Percentiles rank a stretch among this genome's conserved stretches.
Conservation (phyloP, 306 rosid species). For the Vigna radiata region DNA sequence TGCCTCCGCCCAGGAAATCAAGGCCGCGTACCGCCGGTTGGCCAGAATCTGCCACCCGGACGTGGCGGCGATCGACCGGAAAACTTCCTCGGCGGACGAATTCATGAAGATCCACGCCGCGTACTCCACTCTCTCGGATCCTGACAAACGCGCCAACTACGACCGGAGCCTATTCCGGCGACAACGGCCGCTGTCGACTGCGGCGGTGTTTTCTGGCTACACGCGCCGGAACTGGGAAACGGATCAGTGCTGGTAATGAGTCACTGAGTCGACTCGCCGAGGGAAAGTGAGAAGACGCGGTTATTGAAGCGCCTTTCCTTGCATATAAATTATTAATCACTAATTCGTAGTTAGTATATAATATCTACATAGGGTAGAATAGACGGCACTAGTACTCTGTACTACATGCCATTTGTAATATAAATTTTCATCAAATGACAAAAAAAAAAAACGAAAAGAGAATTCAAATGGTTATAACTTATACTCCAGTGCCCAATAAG, state of each 20-base stretch:
- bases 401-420: background rate
- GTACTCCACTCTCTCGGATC: conserved; percentile 87
- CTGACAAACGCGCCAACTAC: conserved; percentile 83
- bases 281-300: conserved; percentile 31
- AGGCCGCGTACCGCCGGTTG: conserved; percentile 77
- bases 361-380: conserved; percentile 35
- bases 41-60: conserved; percentile 91
- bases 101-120: conserved; percentile 85
- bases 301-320: conserved; percentile 45
- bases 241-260: conserved; percentile 96
- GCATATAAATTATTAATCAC: conserved; percentile 12
- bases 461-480: background rate
- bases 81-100: conserved; percentile 72
- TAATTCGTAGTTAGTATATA: conserved; percentile 37
- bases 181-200: conserved; percentile 58
- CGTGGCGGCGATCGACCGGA: conserved; percentile 64
- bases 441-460: background rate
- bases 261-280: conserved; percentile 25
- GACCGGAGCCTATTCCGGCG: conserved; percentile 60
- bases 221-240: conserved; percentile 90
- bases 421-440: background rate
- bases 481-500: background rate
- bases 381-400: background rate
- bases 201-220: conserved; percentile 61
- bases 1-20: conserved; percentile 81